Evolutionary conservation across 2,329 filamentous ascomycete species (phyloP).

Genomic region (Waltergamsia citrina): DNA sequence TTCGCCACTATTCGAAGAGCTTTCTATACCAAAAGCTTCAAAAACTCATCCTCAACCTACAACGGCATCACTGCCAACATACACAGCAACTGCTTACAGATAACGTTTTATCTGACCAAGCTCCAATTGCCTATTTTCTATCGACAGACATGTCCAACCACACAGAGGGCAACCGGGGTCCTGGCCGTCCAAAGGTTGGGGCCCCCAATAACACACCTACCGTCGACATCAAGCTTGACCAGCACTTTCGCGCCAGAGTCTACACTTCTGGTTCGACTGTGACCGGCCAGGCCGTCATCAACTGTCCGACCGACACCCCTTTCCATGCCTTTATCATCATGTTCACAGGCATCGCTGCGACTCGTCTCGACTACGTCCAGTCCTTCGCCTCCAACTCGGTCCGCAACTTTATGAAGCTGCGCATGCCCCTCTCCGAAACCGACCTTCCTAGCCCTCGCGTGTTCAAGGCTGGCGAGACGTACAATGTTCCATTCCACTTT

Average conservation of each 20-base stretch:
- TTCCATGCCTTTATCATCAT: constrained; percentile 44
- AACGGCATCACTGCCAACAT: background rate
- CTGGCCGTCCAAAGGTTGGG: background rate
- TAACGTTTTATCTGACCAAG: background rate
- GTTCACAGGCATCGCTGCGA: constrained; percentile 39
- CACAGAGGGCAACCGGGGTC: constrained; percentile 1
- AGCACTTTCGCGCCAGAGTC: constrained; percentile 44
- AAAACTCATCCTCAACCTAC: too few relatives aligned
- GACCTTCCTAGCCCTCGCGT: constrained; percentile 35
- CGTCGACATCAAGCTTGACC: constrained; percentile 39
- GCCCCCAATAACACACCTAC: constrained; percentile 17
- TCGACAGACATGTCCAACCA: constrained; percentile 2
- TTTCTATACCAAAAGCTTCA: too few relatives aligned
- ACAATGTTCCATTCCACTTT: constrained; percentile 48
- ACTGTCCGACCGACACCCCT: constrained; percentile 29
- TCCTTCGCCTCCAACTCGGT: constrained; percentile 34
- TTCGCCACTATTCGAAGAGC: too few relatives aligned
- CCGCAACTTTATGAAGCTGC: constrained; percentile 45
- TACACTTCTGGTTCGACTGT: constrained; percentile 46
- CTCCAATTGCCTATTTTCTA: background rate
- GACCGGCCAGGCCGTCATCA: constrained; percentile 37
- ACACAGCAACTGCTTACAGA: background rate
- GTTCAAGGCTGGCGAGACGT: constrained; percentile 36
- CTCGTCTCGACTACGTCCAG: constrained; percentile 40
- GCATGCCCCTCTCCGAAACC: constrained; percentile 40